Base-by-base conservation (phyloP, 148 eudicot genomes). In the Nepenthes gracilis region DNA sequence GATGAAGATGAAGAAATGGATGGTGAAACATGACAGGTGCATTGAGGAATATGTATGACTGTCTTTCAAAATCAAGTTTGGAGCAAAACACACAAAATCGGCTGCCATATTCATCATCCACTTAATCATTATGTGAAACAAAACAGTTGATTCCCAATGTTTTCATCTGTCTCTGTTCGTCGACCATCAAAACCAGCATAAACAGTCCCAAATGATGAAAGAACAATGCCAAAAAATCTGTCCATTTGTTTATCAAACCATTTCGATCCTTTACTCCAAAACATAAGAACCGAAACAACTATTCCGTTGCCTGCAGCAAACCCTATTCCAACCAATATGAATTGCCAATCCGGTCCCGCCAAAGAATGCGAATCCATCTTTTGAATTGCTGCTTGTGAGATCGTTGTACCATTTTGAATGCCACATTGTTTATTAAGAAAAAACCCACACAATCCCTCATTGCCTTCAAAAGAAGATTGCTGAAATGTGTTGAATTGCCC, bases 31-130 rank as follows among this genome's bases (percentile, higher is more conserved):
- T 67, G 74, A 67, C 89, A 84, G 13, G 66, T 68, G 67, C 86
- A 84, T 33, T 63, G 72, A 49, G 74, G 77, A 66, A 74, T 58
- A 50, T 84, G 86, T 37, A 78, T 37, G 14, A 71, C 83, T 69
- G 58, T 68, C 55, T 65, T 12, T 60, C 57, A 38, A 59, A 23
- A 57, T 84, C 86, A 36, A 84, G 73, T 54, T 81, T 84, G 35
- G 82, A 66, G 75, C 90, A 84, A 32, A 74, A 77, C 38, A 84
- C 71, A 61, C 90, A 84, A 35, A 70, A 84, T 54, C 64, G 61
- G 9, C 75, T 73, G 3, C 53, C 1, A 15, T 64, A 64, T 47
- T 40, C 64, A 55, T 34, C 55, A 4, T 48, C 52, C 36, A 23
- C 23, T 23, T 67, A 23, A n/a, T 54, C 61, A 10, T 23, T 32